A percentile compares a stretch with the other conserved stretches of the same genome.
phyloP scores from a whole-genome alignment of 192 early-diverging fungal species.

The Backusella sp. region DNA sequence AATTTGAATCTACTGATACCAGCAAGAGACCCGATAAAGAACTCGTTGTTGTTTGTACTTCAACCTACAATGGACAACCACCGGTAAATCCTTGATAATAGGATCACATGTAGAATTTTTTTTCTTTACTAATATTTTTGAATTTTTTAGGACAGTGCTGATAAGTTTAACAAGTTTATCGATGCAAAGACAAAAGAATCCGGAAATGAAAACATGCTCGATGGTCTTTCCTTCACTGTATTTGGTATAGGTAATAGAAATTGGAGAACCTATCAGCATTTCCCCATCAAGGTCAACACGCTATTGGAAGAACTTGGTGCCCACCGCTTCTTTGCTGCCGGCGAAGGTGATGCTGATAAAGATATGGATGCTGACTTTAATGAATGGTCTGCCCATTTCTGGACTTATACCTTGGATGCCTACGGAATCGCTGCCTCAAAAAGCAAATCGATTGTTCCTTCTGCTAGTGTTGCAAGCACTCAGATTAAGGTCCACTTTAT shows the following conservation, averaged over 20 bases:
- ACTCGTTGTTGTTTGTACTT: constrained; percentile 31
- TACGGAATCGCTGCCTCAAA: constrained; percentile 16
- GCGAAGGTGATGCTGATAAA: constrained; percentile 45
- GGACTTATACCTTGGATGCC: constrained; percentile 11
- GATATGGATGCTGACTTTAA: constrained; percentile 40
- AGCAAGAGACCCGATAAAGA: constrained; percentile 3
- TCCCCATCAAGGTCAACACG: constrained; percentile 46
- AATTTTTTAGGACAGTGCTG: constrained; percentile 40
- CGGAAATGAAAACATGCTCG: constrained; percentile 26
- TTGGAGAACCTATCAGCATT: constrained; percentile 56
- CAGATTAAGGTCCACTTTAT: constrained; percentile 17
- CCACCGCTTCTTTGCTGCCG: constrained; percentile 33
- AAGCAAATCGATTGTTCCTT: constrained; percentile 14
- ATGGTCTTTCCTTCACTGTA: constrained; percentile 43
- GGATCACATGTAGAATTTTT: too few relatives aligned
- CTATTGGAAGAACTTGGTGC: constrained; percentile 48
- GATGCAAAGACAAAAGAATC: constrained; percentile 8
- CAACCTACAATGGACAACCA: constrained; percentile 41
- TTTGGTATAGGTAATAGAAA: constrained; percentile 60
- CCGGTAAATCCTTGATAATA: constrained; percentile 16
- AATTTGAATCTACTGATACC: not conserved
- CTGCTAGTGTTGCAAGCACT: not conserved
- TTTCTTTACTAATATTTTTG: too few relatives aligned
- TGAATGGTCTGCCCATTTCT: constrained; percentile 32
- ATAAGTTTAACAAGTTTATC: constrained; percentile 37